These are phyloP conservation scores for Kodamaea kaohsiungensis DNA, from an alignment of 805 yeast species.

Conservation along the genomic window DNA sequence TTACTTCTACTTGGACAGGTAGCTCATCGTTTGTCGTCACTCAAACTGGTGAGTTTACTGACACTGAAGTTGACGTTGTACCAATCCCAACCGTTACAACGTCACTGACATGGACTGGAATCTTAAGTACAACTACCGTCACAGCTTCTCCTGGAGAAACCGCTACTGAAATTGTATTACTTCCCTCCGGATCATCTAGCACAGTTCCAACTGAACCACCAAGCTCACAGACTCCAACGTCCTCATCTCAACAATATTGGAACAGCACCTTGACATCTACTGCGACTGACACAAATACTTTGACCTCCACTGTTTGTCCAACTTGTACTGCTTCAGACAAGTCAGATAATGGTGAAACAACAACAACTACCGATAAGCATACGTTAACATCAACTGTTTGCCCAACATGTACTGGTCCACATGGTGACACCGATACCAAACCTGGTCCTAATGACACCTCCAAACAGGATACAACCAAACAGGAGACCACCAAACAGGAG, in stretches of 20 bases:
- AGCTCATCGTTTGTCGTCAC: conserved; percentile 11
- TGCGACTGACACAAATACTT: not conserved
- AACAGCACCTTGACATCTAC: not conserved
- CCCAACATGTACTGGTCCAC: not conserved
- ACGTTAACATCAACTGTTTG: not conserved
- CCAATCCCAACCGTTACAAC: conserved; percentile 17
- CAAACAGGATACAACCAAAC: no score
- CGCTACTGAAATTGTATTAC: conserved; percentile 11
- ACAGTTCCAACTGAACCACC: no score
- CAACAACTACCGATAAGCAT: not conserved
- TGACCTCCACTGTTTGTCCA: not conserved
- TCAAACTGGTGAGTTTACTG: conserved; percentile 3
- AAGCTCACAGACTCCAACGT: no score
- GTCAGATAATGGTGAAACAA: not conserved
- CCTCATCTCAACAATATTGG: no score
- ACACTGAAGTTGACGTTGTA: conserved; percentile 14
- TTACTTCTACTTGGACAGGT: not conserved
- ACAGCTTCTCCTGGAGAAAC: conserved; percentile 12
- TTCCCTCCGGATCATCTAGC: no score
- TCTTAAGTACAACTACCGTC: conserved; percentile 9
- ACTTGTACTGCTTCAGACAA: not conserved
- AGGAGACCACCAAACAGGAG: no score
- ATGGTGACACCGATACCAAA: no score
- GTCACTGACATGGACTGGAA: conserved; percentile 10
- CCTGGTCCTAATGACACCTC: no score